Base-by-base conservation (phyloP, 495 filamentous ascomycete genomes). In the Cercophora scortea region DNA sequence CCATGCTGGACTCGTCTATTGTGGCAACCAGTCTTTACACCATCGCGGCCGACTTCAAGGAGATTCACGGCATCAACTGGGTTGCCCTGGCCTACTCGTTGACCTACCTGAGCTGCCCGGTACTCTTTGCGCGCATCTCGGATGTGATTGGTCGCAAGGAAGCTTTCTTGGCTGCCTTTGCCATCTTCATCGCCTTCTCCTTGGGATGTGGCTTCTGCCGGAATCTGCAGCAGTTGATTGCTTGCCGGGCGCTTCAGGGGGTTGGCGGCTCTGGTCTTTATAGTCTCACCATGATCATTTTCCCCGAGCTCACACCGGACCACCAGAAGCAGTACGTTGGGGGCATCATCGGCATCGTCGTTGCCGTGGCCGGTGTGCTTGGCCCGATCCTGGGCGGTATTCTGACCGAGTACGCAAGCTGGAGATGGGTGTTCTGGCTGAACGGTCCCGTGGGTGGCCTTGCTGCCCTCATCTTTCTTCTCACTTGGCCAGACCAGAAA, bases 381-480 rank as follows among this genome's bases (percentile, higher is more conserved):
- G 85, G 85, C 0, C 85, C 85, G 6, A 63, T 88, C 0, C 62
- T 87, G 6, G 84, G 85, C 7, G 85, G 85, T 17, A 62, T 77
- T 0, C 75, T 88, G 53, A 78, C 84, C 0, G 58, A 86, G 42
- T 71, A 75, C 19, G 63, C 80, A 0, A 73, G 70, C 16, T 88
- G 85, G 85, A 60, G 84, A 45, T 88, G 85, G 84, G 72, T 73
- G 1, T 88, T 84, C 62, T 87, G 79, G 79, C 79, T 88, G 65
- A 87, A 87, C 35, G 68, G 65, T 5, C 78, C 79, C 45, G 58
- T 81, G 5, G 79, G 79, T 50, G 71, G 61, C 50, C 64, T 66
- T 1, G 76, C 79, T 1, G 66, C 74, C 3, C 50, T 76, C 0
- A 52, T 80, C 2, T 71, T 84, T 42, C 59, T 73, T 41, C 50